phyloP scores from a whole-genome alignment of 2,329 filamentous ascomycete species.

The Elsinoe ampelina region DNA sequence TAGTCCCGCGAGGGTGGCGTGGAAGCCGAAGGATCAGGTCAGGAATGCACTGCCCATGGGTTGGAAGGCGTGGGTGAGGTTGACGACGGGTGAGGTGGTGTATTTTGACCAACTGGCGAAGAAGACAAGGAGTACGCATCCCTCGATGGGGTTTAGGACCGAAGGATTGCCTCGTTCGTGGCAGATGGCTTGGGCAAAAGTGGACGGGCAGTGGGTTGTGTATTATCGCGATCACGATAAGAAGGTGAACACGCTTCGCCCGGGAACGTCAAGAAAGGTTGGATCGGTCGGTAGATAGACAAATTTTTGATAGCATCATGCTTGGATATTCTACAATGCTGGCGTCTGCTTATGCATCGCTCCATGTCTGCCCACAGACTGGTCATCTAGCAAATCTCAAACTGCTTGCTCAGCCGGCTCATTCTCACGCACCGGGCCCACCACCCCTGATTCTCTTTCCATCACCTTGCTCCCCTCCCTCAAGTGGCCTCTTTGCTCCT shows the following conservation, averaged over 20 bases:
- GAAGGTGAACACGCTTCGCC: background rate
- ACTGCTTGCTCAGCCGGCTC: too few relatives aligned
- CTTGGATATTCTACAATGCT: too few relatives aligned
- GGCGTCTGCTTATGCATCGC: too few relatives aligned
- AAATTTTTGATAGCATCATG: too few relatives aligned
- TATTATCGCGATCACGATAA: background rate
- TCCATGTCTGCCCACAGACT: too few relatives aligned
- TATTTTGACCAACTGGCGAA: background rate
- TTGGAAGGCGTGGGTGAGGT: background rate
- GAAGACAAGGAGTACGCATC: background rate
- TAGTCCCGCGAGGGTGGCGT: background rate
- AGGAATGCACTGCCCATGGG: background rate
- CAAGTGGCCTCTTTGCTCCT: conserved; percentile 27
- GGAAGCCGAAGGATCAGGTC: background rate
- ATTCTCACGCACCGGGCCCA: conserved; percentile 12
- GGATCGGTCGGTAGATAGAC: too few relatives aligned
- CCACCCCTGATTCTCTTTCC: conserved; percentile 25
- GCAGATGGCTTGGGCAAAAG: background rate
- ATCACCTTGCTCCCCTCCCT: conserved; percentile 24
- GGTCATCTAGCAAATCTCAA: too few relatives aligned
- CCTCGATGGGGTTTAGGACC: background rate
- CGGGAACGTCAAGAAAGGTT: too few relatives aligned
- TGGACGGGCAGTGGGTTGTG: background rate
- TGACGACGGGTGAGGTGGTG: background rate
- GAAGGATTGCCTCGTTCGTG: background rate